Base-by-base conservation (phyloP, 768 basidiomycete species). In the Termitomyces sp. region DNA sequence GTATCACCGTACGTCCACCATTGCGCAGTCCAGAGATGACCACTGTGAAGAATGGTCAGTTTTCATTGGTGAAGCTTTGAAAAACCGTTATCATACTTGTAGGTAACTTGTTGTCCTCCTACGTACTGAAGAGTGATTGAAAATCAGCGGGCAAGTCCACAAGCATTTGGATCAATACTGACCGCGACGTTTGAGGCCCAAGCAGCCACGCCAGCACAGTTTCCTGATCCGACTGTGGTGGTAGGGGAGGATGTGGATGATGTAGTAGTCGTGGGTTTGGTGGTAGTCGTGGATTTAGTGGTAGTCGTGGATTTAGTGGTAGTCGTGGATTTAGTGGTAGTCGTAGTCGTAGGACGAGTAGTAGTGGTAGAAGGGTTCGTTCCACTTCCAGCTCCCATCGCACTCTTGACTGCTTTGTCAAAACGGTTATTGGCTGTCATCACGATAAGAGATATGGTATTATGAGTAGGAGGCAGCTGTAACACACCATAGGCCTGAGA, bases 1-100 rank as follows among this genome's bases (percentile, higher is more conserved):
- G 49, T 51, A 54, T 74, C 73, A 62, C 5, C 53, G 63, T 32
- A 67, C 10, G 69, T 72, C 82, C 82, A 83, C 73, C 75, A 79
- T 52, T 73, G 64, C 4, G 81, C 80, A 1, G 70, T 75, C 81
- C 81, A 83, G 10, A 81, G 68, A 58, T 80, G 66, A 11, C 79
- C 77, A 53, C 81, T 81, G 19, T 1, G 25, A 34, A 53, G 34
- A 34, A 17, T 35, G 11, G 11, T 34, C 46, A 63, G 19, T 37
- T 34, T 35, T 32, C 38, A 40, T 25, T 4, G n/a, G 14, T n/a
- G 19, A 21, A 31, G 5, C 35, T n/a, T 14, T 55, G 19, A n/a
- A 27, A 25, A 38, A 19, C 29, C 12, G 6, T 17, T 43, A 7
- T 56, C 77, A 54, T 49, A 80, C 79, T 68, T 60, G 64, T 76